phyloP scores from a whole-genome alignment of 345 rosid genomes.

The Sapria himalayana region DNA sequence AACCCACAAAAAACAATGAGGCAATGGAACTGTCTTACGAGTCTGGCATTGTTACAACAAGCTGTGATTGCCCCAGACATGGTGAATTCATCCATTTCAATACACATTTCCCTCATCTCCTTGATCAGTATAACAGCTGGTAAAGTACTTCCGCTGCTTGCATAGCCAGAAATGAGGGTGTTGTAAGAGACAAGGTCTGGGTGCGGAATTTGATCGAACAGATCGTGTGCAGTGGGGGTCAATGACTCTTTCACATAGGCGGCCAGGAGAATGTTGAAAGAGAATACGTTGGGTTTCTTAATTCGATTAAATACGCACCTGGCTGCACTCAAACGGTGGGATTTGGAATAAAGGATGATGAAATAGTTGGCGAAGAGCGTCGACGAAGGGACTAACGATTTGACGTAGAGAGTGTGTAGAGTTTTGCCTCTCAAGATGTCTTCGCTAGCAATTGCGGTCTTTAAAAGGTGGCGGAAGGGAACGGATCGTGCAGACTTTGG shows the following conservation, averaged over 20 bases:
- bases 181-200: slow-evolving; percentile 67
- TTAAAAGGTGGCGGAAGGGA: slow-evolving; percentile 34
- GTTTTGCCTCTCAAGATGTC: slow-evolving; percentile 42
- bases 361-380: slow-evolving; percentile 80
- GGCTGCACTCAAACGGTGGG: slow-evolving; percentile 34
- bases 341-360: slow-evolving; percentile 71
- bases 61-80: slow-evolving; percentile 56
- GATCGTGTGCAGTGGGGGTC: slow-evolving; percentile 22
- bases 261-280: slow-evolving; percentile 46
- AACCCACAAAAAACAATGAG: slow-evolving; percentile 37
- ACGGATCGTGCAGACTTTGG: no score
- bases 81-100: slow-evolving; percentile 56
- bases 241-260: slow-evolving; percentile 31
- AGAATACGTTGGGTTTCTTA: slow-evolving; percentile 42
- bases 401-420: slow-evolving; percentile 54
- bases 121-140: slow-evolving; percentile 27
- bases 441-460: slow-evolving; percentile 26
- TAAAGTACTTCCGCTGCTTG: slow-evolving; percentile 28
- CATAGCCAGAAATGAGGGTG: slow-evolving; percentile 56
- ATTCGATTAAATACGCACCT: slow-evolving; percentile 24
- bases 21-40: slow-evolving; percentile 49
- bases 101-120: slow-evolving; percentile 29
- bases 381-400: slow-evolving; percentile 39
- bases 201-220: slow-evolving; percentile 70
- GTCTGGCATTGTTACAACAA: slow-evolving; percentile 18